phyloP scores from a whole-genome alignment of 352 stramenopile species.

The Plasmopara muralis region DNA sequence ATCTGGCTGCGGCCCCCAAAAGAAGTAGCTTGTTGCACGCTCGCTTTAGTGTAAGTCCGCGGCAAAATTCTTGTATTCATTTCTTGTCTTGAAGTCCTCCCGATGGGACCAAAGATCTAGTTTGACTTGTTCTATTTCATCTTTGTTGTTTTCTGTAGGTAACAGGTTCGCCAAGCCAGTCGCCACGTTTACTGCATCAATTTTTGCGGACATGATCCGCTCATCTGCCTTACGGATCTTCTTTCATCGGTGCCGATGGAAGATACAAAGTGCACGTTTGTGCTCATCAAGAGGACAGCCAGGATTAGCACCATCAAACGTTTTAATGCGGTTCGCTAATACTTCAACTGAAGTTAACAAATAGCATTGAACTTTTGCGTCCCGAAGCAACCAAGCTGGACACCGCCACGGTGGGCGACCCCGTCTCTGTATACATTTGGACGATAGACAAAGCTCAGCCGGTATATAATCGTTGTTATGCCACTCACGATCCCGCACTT shows the following conservation, averaged over 20 bases:
- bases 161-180: not conserved
- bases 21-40: no score
- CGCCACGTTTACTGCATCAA: conserved; percentile 5
- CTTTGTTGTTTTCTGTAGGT: not conserved
- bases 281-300: conserved; percentile 11
- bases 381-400: conserved; percentile 3
- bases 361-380: not conserved
- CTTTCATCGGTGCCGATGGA: not conserved
- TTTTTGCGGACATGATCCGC: not conserved
- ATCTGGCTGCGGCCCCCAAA: no score
- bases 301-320: conserved; percentile 6
- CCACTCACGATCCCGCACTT: conserved; percentile 10
- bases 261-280: conserved; percentile 12
- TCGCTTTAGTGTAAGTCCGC: no score
- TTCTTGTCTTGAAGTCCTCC: no score
- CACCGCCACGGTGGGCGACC: not conserved
- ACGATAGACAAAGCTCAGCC: no score
- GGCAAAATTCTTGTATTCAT: no score
- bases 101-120: not conserved
- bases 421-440: no score
- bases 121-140: conserved; percentile 1
- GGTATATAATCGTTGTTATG: conserved; percentile 10
- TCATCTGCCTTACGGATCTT: conserved; percentile 3
- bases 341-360: not conserved
- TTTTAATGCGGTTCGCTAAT: conserved; percentile 1